Evolutionary conservation across 257 asterid genomes (phyloP), one percentile per base, ranked within the genome.

Genomic region (Solanum neorickii): DNA sequence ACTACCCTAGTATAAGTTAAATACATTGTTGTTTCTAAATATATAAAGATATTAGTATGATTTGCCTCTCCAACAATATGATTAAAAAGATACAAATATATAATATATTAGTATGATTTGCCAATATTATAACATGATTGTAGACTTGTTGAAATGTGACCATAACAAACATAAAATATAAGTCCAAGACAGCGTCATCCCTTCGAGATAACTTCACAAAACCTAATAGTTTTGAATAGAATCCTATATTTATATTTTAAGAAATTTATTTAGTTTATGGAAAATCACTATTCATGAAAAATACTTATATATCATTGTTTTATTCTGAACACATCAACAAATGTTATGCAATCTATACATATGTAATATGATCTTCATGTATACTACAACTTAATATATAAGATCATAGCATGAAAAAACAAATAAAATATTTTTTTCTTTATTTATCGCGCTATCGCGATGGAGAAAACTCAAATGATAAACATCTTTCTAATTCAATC

Each of bases 391-490:
- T 2, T 12, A 74, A 39, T 74, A 21, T 12, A 74, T 27, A 74
- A 39, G 82, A 74, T 21, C 20, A 74, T 74, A 74, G 27, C 80
- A 9, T 11, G 12, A 72, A 72, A 33, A 35, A 72, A 70, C 3
- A 33, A 72, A 72, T 18, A 35, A 72, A 33, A 23, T 56, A 70
- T 33, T 7, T 9, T 9, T 35, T 72, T 8, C 4, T 39, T 16
- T 27, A 11, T 15, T 78, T 18, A 49, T 47, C 16, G 80, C 1
- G 86, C 3, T 88, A 82, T 4, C 92, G 91, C 4, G 89, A 83
- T 20, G 92, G 82, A 18, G 96, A 86, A 4, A 92, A 87, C 60
- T 85, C 83, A n/a, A 91, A 83, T 12, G 97, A 89, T 88, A 90
- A 88, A 74, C 52, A 90, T 70, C 89, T 86, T 91, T 93, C 93